Evolutionary conservation across 73 alveolate genomes (phyloP), one percentile per base, ranked within the genome.

Genomic region (Paramecium primaurelia): DNA sequence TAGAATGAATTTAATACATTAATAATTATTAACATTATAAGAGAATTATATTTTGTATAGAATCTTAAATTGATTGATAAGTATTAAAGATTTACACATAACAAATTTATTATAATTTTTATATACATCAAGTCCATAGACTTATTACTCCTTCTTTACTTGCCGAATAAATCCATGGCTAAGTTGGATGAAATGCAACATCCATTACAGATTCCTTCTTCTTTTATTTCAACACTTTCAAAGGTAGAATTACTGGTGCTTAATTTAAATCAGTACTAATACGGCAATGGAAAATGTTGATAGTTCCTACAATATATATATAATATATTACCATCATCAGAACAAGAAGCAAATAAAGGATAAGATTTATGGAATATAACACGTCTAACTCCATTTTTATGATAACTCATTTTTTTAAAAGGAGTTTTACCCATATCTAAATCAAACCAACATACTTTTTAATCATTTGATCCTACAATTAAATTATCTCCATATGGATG

Each of bases 401-500:
- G 99, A 93, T 95, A 98, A 83, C 96, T 97, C 96, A 98, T 93
- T 64, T 95, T 94, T 92, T 98, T 98, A 85, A 88, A 98, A n/a
- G 99, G 99, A 44, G 95, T 95, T 49, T 94, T 58, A 22, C 99
- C 96, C 95, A 97, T 90, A 75, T 98, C 99, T 73, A 97, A 92
- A 88, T 98, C 99, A 92, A 97, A 98, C 99, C 99, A 98, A 69
- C 96, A 95, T 14, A 98, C 97, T 93, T 98, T 98, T 73, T 97
- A 96, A 92, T 97, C 99, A 93, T 97, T 96, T 75, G 98, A 96
- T 51, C 99, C 99, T 5, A 97, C 97, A 20, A 98, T 95, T 64
- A 97, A 92, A 93, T 98, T 97, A 71, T 96, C 98, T 84, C 99
- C 99, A 84, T 97, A 92, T 64, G 98, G 99, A 92, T 98, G 99